Base-by-base conservation (phyloP, 2,329 filamentous ascomycete species). In the Cryoendolithus antarcticus region DNA sequence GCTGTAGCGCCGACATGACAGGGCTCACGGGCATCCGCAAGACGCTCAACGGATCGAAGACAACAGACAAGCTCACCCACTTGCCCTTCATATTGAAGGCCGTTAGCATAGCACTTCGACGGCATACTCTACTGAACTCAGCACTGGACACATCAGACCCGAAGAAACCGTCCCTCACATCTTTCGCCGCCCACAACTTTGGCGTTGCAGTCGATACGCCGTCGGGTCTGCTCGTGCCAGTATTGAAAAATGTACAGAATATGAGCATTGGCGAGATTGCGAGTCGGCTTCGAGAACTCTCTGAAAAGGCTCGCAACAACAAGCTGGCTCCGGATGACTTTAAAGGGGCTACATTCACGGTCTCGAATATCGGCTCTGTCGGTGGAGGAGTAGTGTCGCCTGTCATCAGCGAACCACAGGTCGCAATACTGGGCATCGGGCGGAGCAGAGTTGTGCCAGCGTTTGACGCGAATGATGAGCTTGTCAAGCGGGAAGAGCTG, bases 41-140 rank as follows among this genome's bases (percentile, higher is more conserved):
- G 45, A 80, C 76, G 35, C 72, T 95, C 42, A 93, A 93, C 63
- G 71, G 70, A n/a, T 35, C 63, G 32, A 53, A 54, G 43, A 57
- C 47, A 43, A 46, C 56, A 34, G 64, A 69, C 48, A 86, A 88
- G 62, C 69, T 95, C 42, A 93, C 89, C 1, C 91, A 86, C 60
- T 75, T 98, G 6, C 86, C 91, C 3, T 95, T 98, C 66, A 80
- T 96, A 56, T 77, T 98, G 65, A 98, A 98, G 66, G 89, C 91
- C 21, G 77, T 95, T 34, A 96, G 89, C 12, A 67, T 94, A 47
- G 77, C 88, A 1, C 70, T 98, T 2, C 71, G 80, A 54, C 73
- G 82, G 44, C 89, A 85, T 60, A 89, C 91, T 1, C 70, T 91
- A 30, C 77, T 98, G 45, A 98, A 98, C 58, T 77, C 88, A 3